Base-by-base conservation (phyloP, 257 asterid genomes). In the Catharanthus roseus region DNA sequence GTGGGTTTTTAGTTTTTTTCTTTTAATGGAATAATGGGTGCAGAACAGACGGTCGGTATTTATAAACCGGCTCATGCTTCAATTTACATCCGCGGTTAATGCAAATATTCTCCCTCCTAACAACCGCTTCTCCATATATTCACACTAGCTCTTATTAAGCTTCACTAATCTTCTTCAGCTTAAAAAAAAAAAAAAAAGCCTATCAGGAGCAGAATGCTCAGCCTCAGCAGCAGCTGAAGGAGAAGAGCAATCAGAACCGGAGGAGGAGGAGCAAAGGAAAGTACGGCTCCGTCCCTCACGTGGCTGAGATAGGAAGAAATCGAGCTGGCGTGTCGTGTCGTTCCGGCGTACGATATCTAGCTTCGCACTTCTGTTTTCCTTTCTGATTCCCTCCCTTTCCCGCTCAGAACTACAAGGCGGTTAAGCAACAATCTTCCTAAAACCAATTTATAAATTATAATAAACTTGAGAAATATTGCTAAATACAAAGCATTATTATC, bases 341-440 rank as follows among this genome's bases (percentile, higher is more conserved):
- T 23, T 45, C 56, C 57, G 49, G 60, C n/a, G 16, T 49, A 31
- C 33, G 10, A 28, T 19, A 41, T 15, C 51, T 39, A 29, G 47
- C 75, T 60, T 71, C 61, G 42, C 62, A 44, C 61, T 29, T 50
- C 50, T 71, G 75, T 71, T 57, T 71, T 34, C 47, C 65, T 60
- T 29, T 60, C 11, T 26, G 26, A 54, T 13, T 31, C 6, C 29
- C 47, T 11, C 16, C 33, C 23, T 26, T 66, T 18, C 16, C 18
- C 6, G 34, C 10, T 13, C 10, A 9, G 18, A 28, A 45, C 26
- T 18, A 11, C 12, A 4, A 68, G 49, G 47, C 47, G 47, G 47
- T 34, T 62, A 62, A 62, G 67, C 67, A 18, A 62, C 67, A 62
- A 34, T 18, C 16, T 62, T 23, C 11, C 8, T 34, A 19, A 34